Percentiles rank a stretch among this genome's conserved stretches.
phyloP scores from a whole-genome alignment of 768 basidiomycete genomes.

The Tricholoma terreum region DNA sequence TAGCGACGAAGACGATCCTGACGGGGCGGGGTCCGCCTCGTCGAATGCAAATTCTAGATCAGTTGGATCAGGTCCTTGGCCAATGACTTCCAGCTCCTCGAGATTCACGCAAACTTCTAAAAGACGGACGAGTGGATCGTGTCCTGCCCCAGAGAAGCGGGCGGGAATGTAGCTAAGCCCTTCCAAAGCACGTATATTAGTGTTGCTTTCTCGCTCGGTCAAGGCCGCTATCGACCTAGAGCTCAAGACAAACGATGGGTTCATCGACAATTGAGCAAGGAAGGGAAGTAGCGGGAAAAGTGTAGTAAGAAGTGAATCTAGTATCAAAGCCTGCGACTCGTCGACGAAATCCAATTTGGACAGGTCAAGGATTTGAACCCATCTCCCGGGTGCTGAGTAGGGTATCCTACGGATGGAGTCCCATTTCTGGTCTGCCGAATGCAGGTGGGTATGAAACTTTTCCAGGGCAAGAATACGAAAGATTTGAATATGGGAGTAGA shows the following conservation, averaged over 20 bases:
- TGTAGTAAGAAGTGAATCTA: constrained; percentile 62
- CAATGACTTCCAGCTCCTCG: constrained; percentile 61
- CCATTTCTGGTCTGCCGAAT: constrained; percentile 73
- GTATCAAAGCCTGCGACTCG: constrained; percentile 44
- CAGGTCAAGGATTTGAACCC: constrained; percentile 77
- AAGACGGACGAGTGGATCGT: constrained; percentile 58
- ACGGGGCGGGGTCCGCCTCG: constrained; percentile 22
- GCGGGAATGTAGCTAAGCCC: constrained; percentile 52
- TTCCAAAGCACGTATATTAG: constrained; percentile 47
- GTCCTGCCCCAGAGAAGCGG: constrained; percentile 31
- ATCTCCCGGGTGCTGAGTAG: constrained; percentile 84
- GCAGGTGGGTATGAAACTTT: constrained; percentile 56
- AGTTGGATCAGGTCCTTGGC: constrained; percentile 51
- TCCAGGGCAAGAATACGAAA: constrained; percentile 43
- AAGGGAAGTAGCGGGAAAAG: constrained; percentile 71
- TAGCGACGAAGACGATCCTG: constrained; percentile 42
- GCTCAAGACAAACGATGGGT: constrained; percentile 58
- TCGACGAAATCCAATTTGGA: constrained; percentile 46
- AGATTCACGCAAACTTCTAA: constrained; percentile 54
- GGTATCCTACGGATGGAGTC: constrained; percentile 86
- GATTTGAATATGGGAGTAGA: constrained; percentile 57
- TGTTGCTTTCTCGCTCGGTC: constrained; percentile 46
- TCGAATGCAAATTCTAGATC: constrained; percentile 40
- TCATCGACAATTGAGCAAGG: constrained; percentile 50
- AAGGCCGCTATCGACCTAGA: constrained; percentile 54